Evolutionary conservation across 2,329 filamentous ascomycete species (phyloP).

Genomic region (Corinectria fuckeliana): DNA sequence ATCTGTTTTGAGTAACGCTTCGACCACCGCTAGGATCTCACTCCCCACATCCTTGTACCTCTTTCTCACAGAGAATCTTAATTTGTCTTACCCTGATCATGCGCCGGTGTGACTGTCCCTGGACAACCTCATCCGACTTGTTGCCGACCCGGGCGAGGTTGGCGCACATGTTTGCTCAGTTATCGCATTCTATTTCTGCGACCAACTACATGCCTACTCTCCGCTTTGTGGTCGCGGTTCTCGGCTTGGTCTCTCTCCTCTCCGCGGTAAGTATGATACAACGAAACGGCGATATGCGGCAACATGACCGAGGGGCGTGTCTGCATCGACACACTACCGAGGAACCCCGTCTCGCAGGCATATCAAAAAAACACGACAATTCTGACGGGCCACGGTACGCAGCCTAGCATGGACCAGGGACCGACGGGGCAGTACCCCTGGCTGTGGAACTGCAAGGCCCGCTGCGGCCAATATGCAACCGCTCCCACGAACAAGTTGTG

Average conservation of each 20-base stretch:
- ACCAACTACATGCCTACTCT: slow-evolving; percentile 4
- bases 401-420: slow-evolving; percentile 26
- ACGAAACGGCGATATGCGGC: slow-evolving; percentile 35
- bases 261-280: slow-evolving; percentile 15
- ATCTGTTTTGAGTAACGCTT: background rate
- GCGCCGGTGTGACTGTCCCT: background rate
- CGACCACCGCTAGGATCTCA: background rate
- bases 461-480: slow-evolving; percentile 34
- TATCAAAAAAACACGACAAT: slow-evolving; percentile 24
- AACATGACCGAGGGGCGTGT: slow-evolving; percentile 31
- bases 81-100: background rate
- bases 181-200: slow-evolving; percentile 12
- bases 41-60: background rate
- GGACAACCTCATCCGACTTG: slow-evolving; percentile 1
- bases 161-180: slow-evolving; percentile 20
- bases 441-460: slow-evolving; percentile 35
- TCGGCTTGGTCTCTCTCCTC: slow-evolving; percentile 1
- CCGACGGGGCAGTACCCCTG: slow-evolving; percentile 31
- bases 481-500: slow-evolving; percentile 33
- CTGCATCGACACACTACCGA: slow-evolving; percentile 21
- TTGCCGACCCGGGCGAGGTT: background rate
- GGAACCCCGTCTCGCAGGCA: slow-evolving; percentile 14
- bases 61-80: background rate
- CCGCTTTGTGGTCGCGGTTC: background rate
- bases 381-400: slow-evolving; percentile 28